These are phyloP conservation scores for Cyphellophora europaea DNA, from an alignment of 2,329 filamentous ascomycete genomes.

Conservation along the genomic window DNA sequence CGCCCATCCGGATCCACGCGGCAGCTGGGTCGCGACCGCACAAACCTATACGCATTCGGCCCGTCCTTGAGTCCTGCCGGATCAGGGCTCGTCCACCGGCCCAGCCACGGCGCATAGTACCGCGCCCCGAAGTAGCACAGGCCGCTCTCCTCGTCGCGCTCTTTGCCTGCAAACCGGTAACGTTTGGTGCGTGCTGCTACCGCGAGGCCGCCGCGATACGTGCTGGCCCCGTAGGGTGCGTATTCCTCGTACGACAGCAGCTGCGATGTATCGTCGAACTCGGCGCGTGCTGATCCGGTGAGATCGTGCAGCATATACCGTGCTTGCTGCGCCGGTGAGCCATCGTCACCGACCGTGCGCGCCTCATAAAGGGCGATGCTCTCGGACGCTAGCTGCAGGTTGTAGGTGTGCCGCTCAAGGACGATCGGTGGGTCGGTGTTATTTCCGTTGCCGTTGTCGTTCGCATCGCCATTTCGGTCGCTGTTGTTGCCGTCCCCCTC, in stretches of 20 bases:
- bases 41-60: too few relatives aligned
- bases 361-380: not conserved
- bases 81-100: constrained; percentile 20
- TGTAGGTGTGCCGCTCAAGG: too few relatives aligned
- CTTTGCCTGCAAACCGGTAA: constrained; percentile 19
- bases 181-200: constrained; percentile 5
- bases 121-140: constrained; percentile 19
- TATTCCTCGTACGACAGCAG: constrained; percentile 25
- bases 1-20: too few relatives aligned
- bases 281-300: constrained; percentile 2
- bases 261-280: constrained; percentile 19
- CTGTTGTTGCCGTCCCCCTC: too few relatives aligned
- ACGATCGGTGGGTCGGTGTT: too few relatives aligned
- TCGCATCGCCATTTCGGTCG: too few relatives aligned
- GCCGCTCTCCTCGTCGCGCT: constrained; percentile 21
- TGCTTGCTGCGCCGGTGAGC: not conserved
- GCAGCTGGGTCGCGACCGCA: too few relatives aligned
- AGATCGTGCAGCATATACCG: not conserved
- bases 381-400: too few relatives aligned
- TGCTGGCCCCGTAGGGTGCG: constrained; percentile 20
- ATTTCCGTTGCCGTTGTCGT: too few relatives aligned
- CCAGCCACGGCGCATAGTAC: constrained; percentile 21
- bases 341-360: not conserved
- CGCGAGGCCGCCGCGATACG: constrained; percentile 6
- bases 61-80: constrained; percentile 15